Evolutionary conservation across 805 yeast species (phyloP).

Genomic region (Limtongia smithiae): DNA sequence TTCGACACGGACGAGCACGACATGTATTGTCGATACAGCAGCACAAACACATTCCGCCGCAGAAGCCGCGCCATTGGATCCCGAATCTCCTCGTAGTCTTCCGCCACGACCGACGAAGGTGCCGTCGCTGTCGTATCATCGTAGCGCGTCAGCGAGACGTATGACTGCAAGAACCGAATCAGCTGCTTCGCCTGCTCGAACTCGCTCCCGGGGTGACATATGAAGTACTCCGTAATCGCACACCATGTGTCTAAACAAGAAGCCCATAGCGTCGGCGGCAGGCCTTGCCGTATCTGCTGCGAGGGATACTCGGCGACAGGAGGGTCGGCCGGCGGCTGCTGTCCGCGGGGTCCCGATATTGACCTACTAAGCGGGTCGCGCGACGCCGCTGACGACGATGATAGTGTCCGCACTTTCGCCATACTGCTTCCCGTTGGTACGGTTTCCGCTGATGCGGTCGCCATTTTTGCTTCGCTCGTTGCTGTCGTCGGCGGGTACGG

Average conservation of each 20-base stretch:
- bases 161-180: conserved; percentile 11
- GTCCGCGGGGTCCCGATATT: too few relatives aligned
- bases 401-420: too few relatives aligned
- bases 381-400: too few relatives aligned
- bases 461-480: too few relatives aligned
- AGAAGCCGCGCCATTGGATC: conserved; percentile 8
- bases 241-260: conserved; percentile 11
- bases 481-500: too few relatives aligned
- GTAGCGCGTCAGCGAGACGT: conserved; percentile 13
- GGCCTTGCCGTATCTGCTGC: conserved; percentile 1
- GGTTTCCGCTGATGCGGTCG: too few relatives aligned
- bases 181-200: conserved; percentile 1
- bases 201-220: neutral
- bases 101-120: neutral
- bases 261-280: conserved; percentile 8
- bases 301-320: conserved; percentile 11
- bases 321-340: neutral
- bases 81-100: conserved; percentile 2
- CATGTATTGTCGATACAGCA: conserved; percentile 16
- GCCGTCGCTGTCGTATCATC: neutral
- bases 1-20: conserved; percentile 12
- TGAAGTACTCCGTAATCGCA: conserved; percentile 10
- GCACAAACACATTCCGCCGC: conserved; percentile 10
- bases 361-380: too few relatives aligned
- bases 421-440: too few relatives aligned